Conservation (phyloP, 2,329 filamentous ascomycete genomes). For the Cytospora schulzeri region DNA sequence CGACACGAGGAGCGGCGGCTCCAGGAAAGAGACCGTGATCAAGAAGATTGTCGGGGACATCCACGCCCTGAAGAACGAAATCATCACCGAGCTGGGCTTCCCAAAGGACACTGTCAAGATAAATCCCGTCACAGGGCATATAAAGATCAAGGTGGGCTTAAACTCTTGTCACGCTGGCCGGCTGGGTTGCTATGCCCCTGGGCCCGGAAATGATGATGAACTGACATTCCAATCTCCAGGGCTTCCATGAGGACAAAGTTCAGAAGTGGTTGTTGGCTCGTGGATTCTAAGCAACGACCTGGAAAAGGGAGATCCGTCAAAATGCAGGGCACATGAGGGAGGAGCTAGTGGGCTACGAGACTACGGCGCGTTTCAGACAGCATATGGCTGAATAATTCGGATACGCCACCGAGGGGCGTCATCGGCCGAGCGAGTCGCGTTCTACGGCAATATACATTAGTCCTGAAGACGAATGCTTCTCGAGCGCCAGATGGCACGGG, state of each 20-base stretch:
- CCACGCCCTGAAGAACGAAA: slow-evolving; percentile 61
- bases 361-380: background rate
- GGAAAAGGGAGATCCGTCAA: background rate
- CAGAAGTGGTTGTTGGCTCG: slow-evolving; percentile 27
- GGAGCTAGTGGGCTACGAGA: background rate
- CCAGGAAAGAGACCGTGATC: slow-evolving; percentile 71
- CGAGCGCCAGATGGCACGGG: background rate
- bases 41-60: slow-evolving; percentile 79
- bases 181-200: background rate
- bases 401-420: background rate
- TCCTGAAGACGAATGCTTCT: background rate
- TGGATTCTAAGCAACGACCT: slow-evolving; percentile 24
- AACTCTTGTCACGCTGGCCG: background rate
- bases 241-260: slow-evolving; percentile 24
- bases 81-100: slow-evolving; percentile 62
- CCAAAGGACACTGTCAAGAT: slow-evolving; percentile 54
- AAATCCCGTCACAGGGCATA: slow-evolving; percentile 68
- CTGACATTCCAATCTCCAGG: slow-evolving; percentile 10
- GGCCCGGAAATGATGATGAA: background rate
- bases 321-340: background rate
- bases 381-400: background rate
- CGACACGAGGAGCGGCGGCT: slow-evolving; percentile 72
- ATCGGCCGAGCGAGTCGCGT: background rate
- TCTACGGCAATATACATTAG: background rate
- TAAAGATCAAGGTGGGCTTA: slow-evolving; percentile 70